Evolutionary conservation across 768 basidiomycete genomes (phyloP), one percentile per base, ranked within the genome.

Genomic region (Podaxis rugospora): DNA sequence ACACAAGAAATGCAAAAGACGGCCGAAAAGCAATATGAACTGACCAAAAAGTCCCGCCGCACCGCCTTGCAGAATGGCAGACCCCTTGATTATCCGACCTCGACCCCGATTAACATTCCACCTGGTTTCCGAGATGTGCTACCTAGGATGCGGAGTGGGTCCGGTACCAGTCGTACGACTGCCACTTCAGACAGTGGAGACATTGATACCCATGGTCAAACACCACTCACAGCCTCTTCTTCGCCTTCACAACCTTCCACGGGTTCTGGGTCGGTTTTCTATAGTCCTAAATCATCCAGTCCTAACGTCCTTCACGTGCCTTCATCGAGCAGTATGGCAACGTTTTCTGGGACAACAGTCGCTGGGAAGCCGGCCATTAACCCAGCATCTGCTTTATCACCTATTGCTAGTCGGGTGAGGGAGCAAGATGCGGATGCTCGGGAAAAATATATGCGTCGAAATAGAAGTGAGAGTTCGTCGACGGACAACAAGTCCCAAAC

Each of bases 381-480:
- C 58, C 71, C 72, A 42, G 67, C 76, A 18, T 80, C 81, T 46
- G 84, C 84, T 23, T 71, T 93, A 57, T 90, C 92, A 2, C 92
- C 91, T 2, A 83, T 94, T 60, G 89, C 87, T 28, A 88, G 78
- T 66, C 88, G 91, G 36, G 87, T 94, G 80, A 84, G 87, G 65
- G 89, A 92, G 73, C 81, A 86, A 60, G 92, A 94, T 69, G 92
- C 92, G 18, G 89, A 89, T 69, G 93, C 92, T 39, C 91, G 90
- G 80, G 91, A 92, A 71, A 90, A 92, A 67, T 94, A 92, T 69
- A 78, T 92, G 70, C 79, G 83, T 63, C 83, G 92, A 59, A 90
- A 90, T 76, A 83, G 92, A 59, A 93, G 91, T 69, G 92, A 89
- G 53, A 92, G 90, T 67, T 80, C 87, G 18, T 90, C 89, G 1